Base-by-base conservation (phyloP, 352 stramenopile genomes). In the Phytophthora fragariaefolia region DNA sequence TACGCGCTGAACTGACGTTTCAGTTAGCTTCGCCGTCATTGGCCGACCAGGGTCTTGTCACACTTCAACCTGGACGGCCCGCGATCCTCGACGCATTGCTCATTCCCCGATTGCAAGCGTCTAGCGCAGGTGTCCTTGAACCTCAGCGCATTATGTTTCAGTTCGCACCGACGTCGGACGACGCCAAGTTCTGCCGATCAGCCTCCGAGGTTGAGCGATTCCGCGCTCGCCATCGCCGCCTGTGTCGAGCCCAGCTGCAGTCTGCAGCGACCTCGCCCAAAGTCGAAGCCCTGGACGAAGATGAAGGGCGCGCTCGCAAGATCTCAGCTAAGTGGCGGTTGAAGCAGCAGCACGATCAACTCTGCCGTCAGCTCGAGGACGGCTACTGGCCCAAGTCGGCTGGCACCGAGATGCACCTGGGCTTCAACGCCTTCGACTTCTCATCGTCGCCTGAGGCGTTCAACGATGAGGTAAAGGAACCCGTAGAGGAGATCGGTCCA, bases 401-500 rank as follows among this genome's bases (percentile, higher is more conserved):
- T 9, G 59, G 66, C 7, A 74, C 66, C 9, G 71, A 76, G 54
- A 66, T 74, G 72, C 65, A 71, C 47, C 40, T 77, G 49, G 64
- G 63, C 28, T 78, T 81, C 51, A 83, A 83, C 58, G 78, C 78
- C 15, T 84, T 86, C 38, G 76, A 84, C 68, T 84, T 79, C 24
- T 66, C 54, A 15, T 48, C 57, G 38, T 79, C 73, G 8, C 78
- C 76, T 20, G 78, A 86, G 42, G 67, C 61, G 6, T 84, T 86
- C 20, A 51, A 52, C n/a, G 67, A 74, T 4, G 60, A 53, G 1
- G 15, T 58, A 18, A 32, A 62, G 4, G n/a, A 74, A 17, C 1
- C 17, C 2, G 4, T 62, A 15, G 26, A 20, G 24, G 8, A 28
- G 15, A 20, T 30, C 34, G 4, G 23, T 26, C 27, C 47, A 45